Percentiles rank a stretch among this genome's conserved stretches.
These are phyloP conservation scores for Paracoccidioides brasiliensis DNA, from an alignment of 2,329 filamentous ascomycete species.

Conservation along the genomic window DNA sequence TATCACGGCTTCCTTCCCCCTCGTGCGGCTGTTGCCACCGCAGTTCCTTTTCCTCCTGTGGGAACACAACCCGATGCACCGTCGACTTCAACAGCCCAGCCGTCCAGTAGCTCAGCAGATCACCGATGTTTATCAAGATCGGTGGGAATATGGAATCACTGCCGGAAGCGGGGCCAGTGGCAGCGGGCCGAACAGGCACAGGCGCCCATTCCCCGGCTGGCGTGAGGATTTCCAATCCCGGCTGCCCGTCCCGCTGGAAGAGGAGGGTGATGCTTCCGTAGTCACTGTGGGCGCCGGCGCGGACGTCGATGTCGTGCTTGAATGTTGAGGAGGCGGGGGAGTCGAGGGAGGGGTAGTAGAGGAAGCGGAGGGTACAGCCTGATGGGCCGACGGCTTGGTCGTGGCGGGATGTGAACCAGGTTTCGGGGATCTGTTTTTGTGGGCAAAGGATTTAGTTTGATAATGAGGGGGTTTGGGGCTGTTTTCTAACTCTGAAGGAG, in stretches of 20 bases:
- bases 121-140: constrained; percentile 59
- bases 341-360: constrained; percentile 54
- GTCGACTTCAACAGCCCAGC: constrained; percentile 76
- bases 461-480: background rate
- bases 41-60: constrained; percentile 24
- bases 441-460: background rate
- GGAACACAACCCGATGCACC: constrained; percentile 76
- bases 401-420: constrained; percentile 52
- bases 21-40: background rate
- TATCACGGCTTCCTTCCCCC: constrained; percentile 19
- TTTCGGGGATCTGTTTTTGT: constrained; percentile 26
- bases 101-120: constrained; percentile 75
- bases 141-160: constrained; percentile 46
- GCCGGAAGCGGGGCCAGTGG: constrained; percentile 25
- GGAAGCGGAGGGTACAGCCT: constrained; percentile 52
- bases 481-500: background rate
- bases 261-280: constrained; percentile 60
- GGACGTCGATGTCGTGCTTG: constrained; percentile 49
- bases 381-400: constrained; percentile 37
- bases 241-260: constrained; percentile 74
- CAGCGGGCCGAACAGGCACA: constrained; percentile 50
- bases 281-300: constrained; percentile 85
- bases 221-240: constrained; percentile 71
- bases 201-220: constrained; percentile 46
- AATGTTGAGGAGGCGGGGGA: constrained; percentile 32